Evolutionary conservation across 306 rosid genomes (phyloP).

Genomic region (Elaeagnus macrophylla): DNA sequence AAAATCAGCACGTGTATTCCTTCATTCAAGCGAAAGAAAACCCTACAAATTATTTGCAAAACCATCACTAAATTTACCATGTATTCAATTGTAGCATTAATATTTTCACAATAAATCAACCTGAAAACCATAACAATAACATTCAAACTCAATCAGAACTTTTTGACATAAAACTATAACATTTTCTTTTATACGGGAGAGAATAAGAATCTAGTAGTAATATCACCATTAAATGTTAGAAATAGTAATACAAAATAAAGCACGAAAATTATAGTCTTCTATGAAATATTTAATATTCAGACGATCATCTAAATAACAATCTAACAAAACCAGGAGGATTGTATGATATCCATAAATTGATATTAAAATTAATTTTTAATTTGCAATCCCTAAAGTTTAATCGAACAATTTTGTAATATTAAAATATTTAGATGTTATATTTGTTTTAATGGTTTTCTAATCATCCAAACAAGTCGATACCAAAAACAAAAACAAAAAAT

Average conservation of each 20-base stretch:
- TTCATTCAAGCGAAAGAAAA: constrained; percentile 5
- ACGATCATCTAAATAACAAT: no score
- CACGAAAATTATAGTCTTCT: no score
- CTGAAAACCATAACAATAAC: constrained; percentile 17
- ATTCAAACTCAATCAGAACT: constrained; percentile 6
- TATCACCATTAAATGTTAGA: no score
- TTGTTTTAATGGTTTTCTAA: constrained; percentile 1
- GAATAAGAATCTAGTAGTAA: no score
- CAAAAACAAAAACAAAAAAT: background rate
- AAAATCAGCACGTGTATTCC: background rate
- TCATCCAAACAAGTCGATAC: constrained; percentile 4
- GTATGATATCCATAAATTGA: background rate
- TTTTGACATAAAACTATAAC: background rate
- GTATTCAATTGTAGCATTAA: constrained; percentile 3
- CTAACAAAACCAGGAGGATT: no score
- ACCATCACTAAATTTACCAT: constrained; percentile 14
- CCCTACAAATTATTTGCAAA: constrained; percentile 7
- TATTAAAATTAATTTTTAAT: background rate
- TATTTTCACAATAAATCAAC: constrained; percentile 12
- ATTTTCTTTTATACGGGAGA: no score
- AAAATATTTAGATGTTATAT: background rate
- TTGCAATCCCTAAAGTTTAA: constrained; percentile 1
- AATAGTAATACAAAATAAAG: no score
- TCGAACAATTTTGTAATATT: constrained; percentile 8
- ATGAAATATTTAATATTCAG: no score